Conservation (phyloP, 257 asterid species). For the Solanum habrochaites region DNA sequence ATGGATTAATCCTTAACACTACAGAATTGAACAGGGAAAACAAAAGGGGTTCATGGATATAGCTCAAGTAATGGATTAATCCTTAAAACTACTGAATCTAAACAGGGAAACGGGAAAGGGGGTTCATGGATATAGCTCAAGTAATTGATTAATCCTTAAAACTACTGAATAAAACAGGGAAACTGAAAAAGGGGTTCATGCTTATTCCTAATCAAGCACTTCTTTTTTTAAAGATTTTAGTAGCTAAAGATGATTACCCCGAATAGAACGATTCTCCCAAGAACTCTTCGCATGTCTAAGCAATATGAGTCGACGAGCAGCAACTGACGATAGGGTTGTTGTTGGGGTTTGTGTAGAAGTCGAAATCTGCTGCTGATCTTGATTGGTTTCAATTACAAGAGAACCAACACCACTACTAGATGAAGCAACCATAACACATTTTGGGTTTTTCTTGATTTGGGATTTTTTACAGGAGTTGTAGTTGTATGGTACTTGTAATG, state of each 20-base stretch:
- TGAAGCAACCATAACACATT: neutral
- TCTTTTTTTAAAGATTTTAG: neutral
- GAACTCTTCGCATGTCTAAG: slow-evolving; percentile 6
- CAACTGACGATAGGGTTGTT: neutral
- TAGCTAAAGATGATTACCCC: neutral
- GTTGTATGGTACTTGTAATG: neutral
- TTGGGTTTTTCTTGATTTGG: neutral
- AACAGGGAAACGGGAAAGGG: neutral
- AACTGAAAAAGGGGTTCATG: neutral
- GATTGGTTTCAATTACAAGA: neutral
- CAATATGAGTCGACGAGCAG: neutral
- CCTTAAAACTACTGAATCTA: neutral
- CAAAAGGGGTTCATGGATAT: too few relatives aligned
- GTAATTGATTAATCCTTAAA: neutral
- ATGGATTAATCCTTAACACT: neutral
- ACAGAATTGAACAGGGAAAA: too few relatives aligned
- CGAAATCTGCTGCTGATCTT: neutral
- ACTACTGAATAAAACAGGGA: neutral
- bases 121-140: neutral
- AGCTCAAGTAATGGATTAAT: too few relatives aligned
- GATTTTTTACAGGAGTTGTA: neutral
- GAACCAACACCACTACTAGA: neutral
- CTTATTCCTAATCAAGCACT: neutral
- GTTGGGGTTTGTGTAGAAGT: neutral
- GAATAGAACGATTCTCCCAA: neutral